Percentiles rank a stretch among this genome's conserved stretches.
Evolutionary conservation across 2,329 filamentous ascomycete genomes (phyloP).

Genomic region (Aspergillus pseudonomiae): DNA sequence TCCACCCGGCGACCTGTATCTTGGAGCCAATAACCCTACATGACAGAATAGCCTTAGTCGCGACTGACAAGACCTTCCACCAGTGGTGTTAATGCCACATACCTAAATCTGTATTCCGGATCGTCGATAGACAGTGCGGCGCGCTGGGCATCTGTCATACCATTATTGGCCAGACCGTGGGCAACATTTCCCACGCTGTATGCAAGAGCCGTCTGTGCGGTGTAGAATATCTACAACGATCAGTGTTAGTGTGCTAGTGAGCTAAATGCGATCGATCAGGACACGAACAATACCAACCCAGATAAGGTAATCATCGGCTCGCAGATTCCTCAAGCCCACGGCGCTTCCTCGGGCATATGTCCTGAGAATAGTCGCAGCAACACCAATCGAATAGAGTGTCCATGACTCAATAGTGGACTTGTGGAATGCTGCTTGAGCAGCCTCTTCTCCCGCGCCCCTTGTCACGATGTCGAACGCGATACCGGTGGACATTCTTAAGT

Average conservation of each 20-base stretch:
- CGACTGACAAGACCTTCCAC: not conserved
- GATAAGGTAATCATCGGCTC: constrained; percentile 59
- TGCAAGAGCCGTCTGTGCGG: constrained; percentile 49
- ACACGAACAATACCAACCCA: constrained; percentile 51
- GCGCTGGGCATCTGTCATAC: constrained; percentile 55
- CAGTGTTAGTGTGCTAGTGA: constrained; percentile 8
- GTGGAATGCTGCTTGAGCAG: constrained; percentile 17
- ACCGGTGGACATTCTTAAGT: constrained; percentile 9
- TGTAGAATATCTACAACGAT: constrained; percentile 49
- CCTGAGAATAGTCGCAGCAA: constrained; percentile 35
- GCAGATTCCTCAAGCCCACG: constrained; percentile 29
- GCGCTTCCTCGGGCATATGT: constrained; percentile 38
- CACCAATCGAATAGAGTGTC: constrained; percentile 30
- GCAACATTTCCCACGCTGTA: constrained; percentile 51
- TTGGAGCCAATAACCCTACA: constrained; percentile 54
- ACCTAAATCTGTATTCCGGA: constrained; percentile 47
- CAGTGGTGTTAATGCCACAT: not conserved
- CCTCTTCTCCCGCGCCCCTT: constrained; percentile 14
- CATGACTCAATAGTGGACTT: constrained; percentile 25
- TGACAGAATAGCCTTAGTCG: not conserved
- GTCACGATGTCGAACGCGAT: not conserved
- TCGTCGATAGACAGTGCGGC: constrained; percentile 43
- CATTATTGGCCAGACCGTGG: constrained; percentile 57
- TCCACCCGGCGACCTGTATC: constrained; percentile 56
- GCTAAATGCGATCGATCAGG: not conserved